Evolutionary conservation across 306 rosid genomes (phyloP), one percentile per base, ranked within the genome.

Genomic region (Rosa chinensis): DNA sequence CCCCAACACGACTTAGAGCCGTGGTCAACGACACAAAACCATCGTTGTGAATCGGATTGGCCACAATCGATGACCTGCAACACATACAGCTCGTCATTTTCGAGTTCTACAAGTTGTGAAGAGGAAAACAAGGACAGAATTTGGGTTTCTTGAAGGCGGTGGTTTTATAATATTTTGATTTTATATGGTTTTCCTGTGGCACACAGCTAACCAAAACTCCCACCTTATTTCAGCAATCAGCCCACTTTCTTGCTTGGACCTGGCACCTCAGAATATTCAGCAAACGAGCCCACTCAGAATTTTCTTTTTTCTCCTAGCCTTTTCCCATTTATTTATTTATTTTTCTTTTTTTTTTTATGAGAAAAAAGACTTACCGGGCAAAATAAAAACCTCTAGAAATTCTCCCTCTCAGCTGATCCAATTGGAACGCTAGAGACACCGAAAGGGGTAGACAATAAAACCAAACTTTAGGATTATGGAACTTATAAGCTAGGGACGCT

Each of bases 1-100:
- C 42, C 71, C 68, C 74, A 3, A 23, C 35, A 16, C 78, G 78
- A 42, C 59, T 47, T 28, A 77, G 70, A 6, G 50, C n/a, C 23
- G 45, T 80, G 71, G 50, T 59, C 17, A 84, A 40, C 28, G 77
- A 72, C 8, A 48, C 25, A 79, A 91, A 78, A 72, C 58, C 78
- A 25, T 78, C 79, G 28, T 44, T 25, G 40, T 64, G 82, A 10
- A 64, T 52, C 37, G 86, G 63, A 43, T 69, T 79, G 40, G 77
- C 77, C 83, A 74, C 77, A 45, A 80, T 40, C 70, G 47, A 37
- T 8, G 80, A 62, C 35, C 79, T 40, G 28, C 86, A 80, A 72
- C 76, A 49, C 75, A 70, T 49, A 66, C 78, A 86, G 68, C 77
- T 79, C 74, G 76, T 63, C 99, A 89, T 91, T 39, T 52, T 56